Evolutionary conservation across 2,329 filamentous ascomycete species (phyloP).

Genomic region (Trichoderma atrobrunneum): DNA sequence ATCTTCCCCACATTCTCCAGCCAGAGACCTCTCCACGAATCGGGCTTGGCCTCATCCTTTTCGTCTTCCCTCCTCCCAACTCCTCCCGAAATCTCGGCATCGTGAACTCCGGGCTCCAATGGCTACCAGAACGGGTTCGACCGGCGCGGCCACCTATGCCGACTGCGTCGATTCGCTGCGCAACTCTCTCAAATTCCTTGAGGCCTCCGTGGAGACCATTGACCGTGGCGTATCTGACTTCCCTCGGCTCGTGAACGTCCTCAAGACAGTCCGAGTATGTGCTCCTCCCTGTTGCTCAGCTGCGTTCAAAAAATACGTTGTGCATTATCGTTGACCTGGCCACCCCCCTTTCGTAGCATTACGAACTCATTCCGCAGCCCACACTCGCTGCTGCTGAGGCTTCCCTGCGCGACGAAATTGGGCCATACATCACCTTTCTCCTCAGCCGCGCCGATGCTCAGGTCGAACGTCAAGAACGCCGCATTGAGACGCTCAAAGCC

Average conservation of each 20-base stretch:
- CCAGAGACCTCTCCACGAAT: slow-evolving; percentile 1
- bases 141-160: slow-evolving; percentile 42
- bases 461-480: slow-evolving; percentile 76
- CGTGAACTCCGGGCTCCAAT: slow-evolving; percentile 20
- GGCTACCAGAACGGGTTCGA: slow-evolving; percentile 26
- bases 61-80: neutral
- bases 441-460: slow-evolving; percentile 80
- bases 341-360: slow-evolving; percentile 60
- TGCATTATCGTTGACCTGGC: slow-evolving; percentile 1
- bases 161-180: slow-evolving; percentile 61
- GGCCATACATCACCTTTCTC: slow-evolving; percentile 77
- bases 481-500: slow-evolving; percentile 79
- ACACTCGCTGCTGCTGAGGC: slow-evolving; percentile 79
- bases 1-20: slow-evolving; percentile 17
- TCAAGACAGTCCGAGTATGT: slow-evolving; percentile 57
- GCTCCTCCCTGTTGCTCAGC: neutral
- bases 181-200: slow-evolving; percentile 58
- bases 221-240: slow-evolving; percentile 57
- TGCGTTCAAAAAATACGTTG: neutral
- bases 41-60: neutral
- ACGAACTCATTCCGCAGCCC: slow-evolving; percentile 85
- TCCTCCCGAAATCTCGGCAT: slow-evolving; percentile 16
- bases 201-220: slow-evolving; percentile 58
- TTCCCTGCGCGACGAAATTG: slow-evolving; percentile 81
- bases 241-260: slow-evolving; percentile 52